These are phyloP conservation scores for Zalaria sp. DNA, from an alignment of 2,329 filamentous ascomycete species.

Conservation along the genomic window DNA sequence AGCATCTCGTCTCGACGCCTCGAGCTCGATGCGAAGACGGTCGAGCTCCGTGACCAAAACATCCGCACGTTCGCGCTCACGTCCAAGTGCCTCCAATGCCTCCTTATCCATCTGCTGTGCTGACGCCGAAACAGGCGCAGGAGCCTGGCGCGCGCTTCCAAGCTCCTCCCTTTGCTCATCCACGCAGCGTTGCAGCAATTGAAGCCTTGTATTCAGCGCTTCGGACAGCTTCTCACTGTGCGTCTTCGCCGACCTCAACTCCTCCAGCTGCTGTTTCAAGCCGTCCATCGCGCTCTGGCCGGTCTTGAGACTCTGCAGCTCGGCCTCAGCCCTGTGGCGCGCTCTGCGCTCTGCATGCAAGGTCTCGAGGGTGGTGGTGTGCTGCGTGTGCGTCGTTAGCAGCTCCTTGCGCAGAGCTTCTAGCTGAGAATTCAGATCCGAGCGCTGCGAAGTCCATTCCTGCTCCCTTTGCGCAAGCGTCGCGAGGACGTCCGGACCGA, in stretches of 20 bases:
- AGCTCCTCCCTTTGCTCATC: slow-evolving; percentile 9
- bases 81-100: neutral
- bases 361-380: slow-evolving; percentile 1
- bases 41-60: neutral
- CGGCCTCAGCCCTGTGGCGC: neutral
- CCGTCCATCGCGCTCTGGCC: slow-evolving; percentile 5
- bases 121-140: slow-evolving; percentile 6
- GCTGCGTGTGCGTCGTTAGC: neutral
- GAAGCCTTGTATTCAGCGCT: neutral
- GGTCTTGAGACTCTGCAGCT: slow-evolving; percentile 1
- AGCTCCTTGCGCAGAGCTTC: neutral
- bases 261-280: slow-evolving; percentile 10
- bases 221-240: slow-evolving; percentile 1
- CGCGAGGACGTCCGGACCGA: neutral
- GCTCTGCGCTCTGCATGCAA: neutral
- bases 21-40: neutral
- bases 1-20: slow-evolving; percentile 5
- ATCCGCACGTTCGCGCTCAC: too few species aligned
- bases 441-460: neutral
- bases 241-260: neutral
- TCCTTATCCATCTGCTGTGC: neutral
- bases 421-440: neutral
- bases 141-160: slow-evolving; percentile 8
- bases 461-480: neutral
- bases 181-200: neutral